Base-by-base conservation (phyloP, 345 rosid genomes). In the Citrus medica region DNA sequence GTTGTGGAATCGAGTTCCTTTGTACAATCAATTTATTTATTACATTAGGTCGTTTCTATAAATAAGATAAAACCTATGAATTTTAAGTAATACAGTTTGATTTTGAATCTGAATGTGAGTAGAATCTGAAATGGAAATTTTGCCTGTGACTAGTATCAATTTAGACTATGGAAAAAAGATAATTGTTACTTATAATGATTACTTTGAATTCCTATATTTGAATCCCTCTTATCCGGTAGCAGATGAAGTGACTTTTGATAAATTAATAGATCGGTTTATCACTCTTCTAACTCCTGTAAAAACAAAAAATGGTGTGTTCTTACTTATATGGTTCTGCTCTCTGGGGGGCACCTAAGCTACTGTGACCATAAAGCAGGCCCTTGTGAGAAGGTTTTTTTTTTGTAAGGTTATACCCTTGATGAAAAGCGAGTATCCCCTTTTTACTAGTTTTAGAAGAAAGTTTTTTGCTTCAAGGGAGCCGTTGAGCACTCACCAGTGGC, bases 401-500 rank as follows among this genome's bases (percentile, higher is more conserved):
- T 30, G 51, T 37, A 22, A 21, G 25, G 19, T 67, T 4, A 22
- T 35, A 35, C 8, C 51, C 71, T 22, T 4, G 7, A 13, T 67
- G 5, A 48, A 67, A 27, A 3, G 28, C 30, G 28, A 32, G 38
- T 17, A 6, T 40, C 19, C n/a, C 24, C 9, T 64, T 32, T 7
- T 32, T 7, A 33, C 69, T 32, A 19, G 69, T 33, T 19, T 65
- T 19, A 30, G 12, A 32, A 9, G 24, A n/a, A 10, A 67, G 19
- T 67, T 67, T 63, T 48, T 38, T 38, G 33, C 16, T 13, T 55
- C 59, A 35, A 84, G 37, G 28, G 62, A 63, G 68, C 12, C 0
- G 64, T 73, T 5, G 22, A 74, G 73, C 17, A 71, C 90, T 85
- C 73, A 89, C 91, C 85, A 19, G 33, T 74, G 24, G 73, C 77